Evolutionary conservation across 352 stramenopile genomes (phyloP), one percentile per base, ranked within the genome.

Genomic region (Thalassiosira hispida): DNA sequence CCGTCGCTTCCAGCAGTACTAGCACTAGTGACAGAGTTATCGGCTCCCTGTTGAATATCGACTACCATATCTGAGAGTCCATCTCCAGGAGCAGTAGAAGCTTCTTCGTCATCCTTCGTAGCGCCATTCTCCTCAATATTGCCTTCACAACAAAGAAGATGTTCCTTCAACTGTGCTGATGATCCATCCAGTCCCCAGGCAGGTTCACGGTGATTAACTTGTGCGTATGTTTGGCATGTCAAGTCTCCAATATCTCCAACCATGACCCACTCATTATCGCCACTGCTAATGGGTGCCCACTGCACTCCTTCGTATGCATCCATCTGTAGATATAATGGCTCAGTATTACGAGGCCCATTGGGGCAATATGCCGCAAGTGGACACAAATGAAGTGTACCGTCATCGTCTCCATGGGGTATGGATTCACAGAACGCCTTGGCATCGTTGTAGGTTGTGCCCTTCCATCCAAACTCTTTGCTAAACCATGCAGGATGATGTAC

Each of bases 131-230:
- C n/a, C 31, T 12, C 25, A 42, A 2, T n/a, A 11, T 40, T 16
- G 35, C 27, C 0, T 18, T 74, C 51, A 42, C 73, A 81, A n/a
- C 73, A 81, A 20, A 81, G 47, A 76, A 81, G 73, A 25, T 81
- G 29, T n/a, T 76, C 38, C 22, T 81, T 81, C 23, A 72, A 60
- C 38, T 71, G 42, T 27, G n/a, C 31, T 35, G 42, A 52, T 14
- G 73, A 76, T 52, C 64, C 73, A 72, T 81, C 73, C 0, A 76
- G 8, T 11, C 65, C 73, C 55, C 55, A 81, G 23, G 14, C 2
- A 29, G 73, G 64, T 25, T 64, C 51, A 38, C 65, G 61, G 20
- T 81, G 55, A 55, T 81, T 73, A 12, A 81, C 42, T 56, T 76
- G 31, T 20, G 42, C 14, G 20, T 83, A 75, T 3, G 70, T 73